Conservation (phyloP, 805 yeast species). For the Candida ovalis region DNA sequence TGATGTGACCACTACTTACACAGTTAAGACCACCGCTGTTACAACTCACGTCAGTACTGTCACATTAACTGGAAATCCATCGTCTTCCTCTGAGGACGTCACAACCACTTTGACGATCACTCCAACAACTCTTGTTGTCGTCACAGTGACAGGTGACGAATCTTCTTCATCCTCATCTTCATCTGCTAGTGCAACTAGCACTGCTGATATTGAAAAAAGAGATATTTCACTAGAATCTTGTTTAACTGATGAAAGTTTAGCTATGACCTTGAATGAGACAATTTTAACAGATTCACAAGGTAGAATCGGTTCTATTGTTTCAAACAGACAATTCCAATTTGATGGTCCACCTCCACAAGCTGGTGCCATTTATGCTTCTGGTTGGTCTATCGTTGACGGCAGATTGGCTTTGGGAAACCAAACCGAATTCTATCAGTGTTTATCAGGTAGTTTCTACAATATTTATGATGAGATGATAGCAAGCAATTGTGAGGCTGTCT, state of each 20-base stretch:
- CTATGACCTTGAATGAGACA: slow-evolving; percentile 49
- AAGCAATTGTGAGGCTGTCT: slow-evolving; percentile 58
- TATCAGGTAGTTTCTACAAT: slow-evolving; percentile 76
- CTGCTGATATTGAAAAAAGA: slow-evolving; percentile 14
- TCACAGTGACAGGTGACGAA: slow-evolving; percentile 27
- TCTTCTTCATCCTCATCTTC: slow-evolving; percentile 22
- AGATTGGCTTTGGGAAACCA: slow-evolving; percentile 62
- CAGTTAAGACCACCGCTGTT: slow-evolving; percentile 9
- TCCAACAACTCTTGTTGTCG: slow-evolving; percentile 28
- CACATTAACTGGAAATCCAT: slow-evolving; percentile 18
- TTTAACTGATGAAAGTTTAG: slow-evolving; percentile 45
- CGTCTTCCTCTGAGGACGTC: slow-evolving; percentile 24
- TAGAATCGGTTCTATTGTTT: slow-evolving; percentile 75
- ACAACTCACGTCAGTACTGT: slow-evolving; percentile 7
- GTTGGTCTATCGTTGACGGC: slow-evolving; percentile 57
- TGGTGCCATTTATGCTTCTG: slow-evolving; percentile 63
- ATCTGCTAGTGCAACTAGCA: neutral
- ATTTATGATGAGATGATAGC: slow-evolving; percentile 64
- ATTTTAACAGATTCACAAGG: slow-evolving; percentile 55
- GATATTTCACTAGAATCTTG: slow-evolving; percentile 35
- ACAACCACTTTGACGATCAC: slow-evolving; percentile 27
- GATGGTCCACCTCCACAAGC: slow-evolving; percentile 84
- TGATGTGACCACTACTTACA: slow-evolving; percentile 12
- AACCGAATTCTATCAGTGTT: slow-evolving; percentile 67
- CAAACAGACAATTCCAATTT: slow-evolving; percentile 78